These are phyloP conservation scores for Terana coerulea DNA, from an alignment of 768 basidiomycete genomes.

Conservation along the genomic window DNA sequence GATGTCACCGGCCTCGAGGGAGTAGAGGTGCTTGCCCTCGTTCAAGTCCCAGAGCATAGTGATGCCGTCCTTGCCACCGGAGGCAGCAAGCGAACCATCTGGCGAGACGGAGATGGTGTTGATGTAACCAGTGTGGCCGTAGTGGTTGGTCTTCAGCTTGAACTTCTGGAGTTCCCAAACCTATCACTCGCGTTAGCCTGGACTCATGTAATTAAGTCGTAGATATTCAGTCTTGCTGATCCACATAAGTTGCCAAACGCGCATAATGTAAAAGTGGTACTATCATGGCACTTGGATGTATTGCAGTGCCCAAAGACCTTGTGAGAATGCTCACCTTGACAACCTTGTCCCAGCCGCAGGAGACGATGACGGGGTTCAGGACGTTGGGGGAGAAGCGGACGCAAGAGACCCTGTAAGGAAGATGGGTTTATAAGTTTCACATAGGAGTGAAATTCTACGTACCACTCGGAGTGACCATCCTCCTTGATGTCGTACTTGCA, in stretches of 20 bases:
- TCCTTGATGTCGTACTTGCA: slow-evolving; percentile 99
- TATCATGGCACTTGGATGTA: too few species aligned
- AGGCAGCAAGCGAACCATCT: slow-evolving; percentile 97
- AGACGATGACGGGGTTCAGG: slow-evolving; percentile 96
- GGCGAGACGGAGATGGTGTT: slow-evolving; percentile 98
- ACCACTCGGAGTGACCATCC: slow-evolving; percentile 97
- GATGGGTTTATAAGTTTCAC: neutral
- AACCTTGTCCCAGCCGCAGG: slow-evolving; percentile 99
- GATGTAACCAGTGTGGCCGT: slow-evolving; percentile 99
- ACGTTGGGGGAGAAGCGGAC: slow-evolving; percentile 99
- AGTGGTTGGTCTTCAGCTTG: slow-evolving; percentile 99
- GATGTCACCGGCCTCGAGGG: slow-evolving; percentile 95
- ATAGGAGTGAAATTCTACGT: neutral
- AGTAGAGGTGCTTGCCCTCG: slow-evolving; percentile 99
- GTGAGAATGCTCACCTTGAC: slow-evolving; percentile 75
- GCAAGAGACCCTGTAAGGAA: slow-evolving; percentile 81
- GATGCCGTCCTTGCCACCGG: slow-evolving; percentile 99
- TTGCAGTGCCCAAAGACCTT: too few species aligned
- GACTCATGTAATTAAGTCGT: too few species aligned
- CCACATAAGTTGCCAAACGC: too few species aligned
- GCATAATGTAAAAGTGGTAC: too few species aligned
- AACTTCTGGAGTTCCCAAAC: slow-evolving; percentile 99
- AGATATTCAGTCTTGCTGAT: too few species aligned
- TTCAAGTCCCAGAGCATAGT: slow-evolving; percentile 99
- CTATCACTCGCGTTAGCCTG: too few species aligned